Percentiles rank a stretch among this genome's conserved stretches.
Conservation (phyloP, 2,329 filamentous ascomycete genomes). For the Grosmannia penicillata region DNA sequence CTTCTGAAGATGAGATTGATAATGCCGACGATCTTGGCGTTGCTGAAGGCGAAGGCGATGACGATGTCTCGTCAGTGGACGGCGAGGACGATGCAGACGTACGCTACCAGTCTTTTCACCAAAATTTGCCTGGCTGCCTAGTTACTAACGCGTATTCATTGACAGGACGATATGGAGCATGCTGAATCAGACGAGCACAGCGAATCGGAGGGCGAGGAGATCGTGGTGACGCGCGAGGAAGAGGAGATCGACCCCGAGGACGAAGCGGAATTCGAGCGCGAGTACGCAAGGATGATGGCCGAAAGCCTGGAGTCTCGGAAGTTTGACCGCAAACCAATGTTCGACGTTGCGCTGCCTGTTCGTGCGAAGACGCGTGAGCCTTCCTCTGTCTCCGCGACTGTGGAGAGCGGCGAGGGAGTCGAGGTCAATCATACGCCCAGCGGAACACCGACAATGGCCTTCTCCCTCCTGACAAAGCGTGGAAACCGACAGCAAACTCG, state of each 20-base stretch:
- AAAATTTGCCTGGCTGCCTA: neutral
- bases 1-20: slow-evolving; percentile 65
- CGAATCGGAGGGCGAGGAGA: slow-evolving; percentile 65
- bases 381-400: slow-evolving; percentile 8
- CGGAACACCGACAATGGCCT: slow-evolving; percentile 68
- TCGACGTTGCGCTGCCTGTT: slow-evolving; percentile 96
- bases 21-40: slow-evolving; percentile 50
- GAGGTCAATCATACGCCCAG: slow-evolving; percentile 1
- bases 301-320: slow-evolving; percentile 93
- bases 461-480: slow-evolving; percentile 87
- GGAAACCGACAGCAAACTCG: slow-evolving; percentile 95
- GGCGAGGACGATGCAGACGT: slow-evolving; percentile 39
- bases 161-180: slow-evolving; percentile 32
- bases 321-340: slow-evolving; percentile 85
- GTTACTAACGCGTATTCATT: too few relatives aligned
- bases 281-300: slow-evolving; percentile 96
- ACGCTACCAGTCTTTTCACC: slow-evolving; percentile 8
- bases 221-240: slow-evolving; percentile 81
- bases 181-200: slow-evolving; percentile 38
- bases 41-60: slow-evolving; percentile 45
- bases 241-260: slow-evolving; percentile 84
- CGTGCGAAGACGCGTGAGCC: slow-evolving; percentile 52
- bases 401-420: neutral
- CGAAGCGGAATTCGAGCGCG: slow-evolving; percentile 93
- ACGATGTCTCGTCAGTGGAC: slow-evolving; percentile 41